A percentile compares a stretch with the other conserved stretches of the same genome.
Conservation (phyloP, 805 yeast species). For the Yarrowia sp. region DNA sequence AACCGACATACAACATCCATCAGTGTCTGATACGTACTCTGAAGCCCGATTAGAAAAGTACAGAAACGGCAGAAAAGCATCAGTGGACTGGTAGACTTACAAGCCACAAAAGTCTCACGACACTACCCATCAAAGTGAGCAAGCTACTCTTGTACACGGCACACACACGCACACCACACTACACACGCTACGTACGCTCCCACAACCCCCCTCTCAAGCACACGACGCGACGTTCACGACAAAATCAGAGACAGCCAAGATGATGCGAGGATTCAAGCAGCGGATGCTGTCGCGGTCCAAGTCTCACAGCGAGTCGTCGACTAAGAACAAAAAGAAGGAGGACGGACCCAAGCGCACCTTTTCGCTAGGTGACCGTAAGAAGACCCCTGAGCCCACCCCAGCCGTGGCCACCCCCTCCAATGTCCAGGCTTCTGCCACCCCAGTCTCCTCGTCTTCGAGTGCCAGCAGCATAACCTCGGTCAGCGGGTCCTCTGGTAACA, state of each 20-base stretch:
- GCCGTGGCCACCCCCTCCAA: neutral
- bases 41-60: neutral
- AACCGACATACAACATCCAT: neutral
- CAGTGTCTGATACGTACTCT: neutral
- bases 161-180: neutral
- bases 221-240: neutral
- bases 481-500: neutral
- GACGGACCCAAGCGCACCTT: slow-evolving; percentile 21
- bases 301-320: slow-evolving; percentile 30
- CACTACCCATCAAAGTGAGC: neutral
- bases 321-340: slow-evolving; percentile 27
- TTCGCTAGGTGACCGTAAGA: slow-evolving; percentile 21
- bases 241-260: slow-evolving; percentile 5
- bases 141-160: neutral
- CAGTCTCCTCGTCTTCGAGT: neutral
- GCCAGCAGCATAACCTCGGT: neutral
- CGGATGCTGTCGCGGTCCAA: slow-evolving; percentile 34
- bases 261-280: slow-evolving; percentile 36
- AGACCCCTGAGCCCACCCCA: slow-evolving; percentile 9
- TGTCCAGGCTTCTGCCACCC: slow-evolving; percentile 1
- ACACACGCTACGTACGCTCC: neutral
- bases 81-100: neutral
- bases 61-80: neutral
- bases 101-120: neutral
- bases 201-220: neutral